Evolutionary conservation across 176 grass and related monocot genomes (phyloP).

Genomic region (Hsuehochloa calcarea): DNA sequence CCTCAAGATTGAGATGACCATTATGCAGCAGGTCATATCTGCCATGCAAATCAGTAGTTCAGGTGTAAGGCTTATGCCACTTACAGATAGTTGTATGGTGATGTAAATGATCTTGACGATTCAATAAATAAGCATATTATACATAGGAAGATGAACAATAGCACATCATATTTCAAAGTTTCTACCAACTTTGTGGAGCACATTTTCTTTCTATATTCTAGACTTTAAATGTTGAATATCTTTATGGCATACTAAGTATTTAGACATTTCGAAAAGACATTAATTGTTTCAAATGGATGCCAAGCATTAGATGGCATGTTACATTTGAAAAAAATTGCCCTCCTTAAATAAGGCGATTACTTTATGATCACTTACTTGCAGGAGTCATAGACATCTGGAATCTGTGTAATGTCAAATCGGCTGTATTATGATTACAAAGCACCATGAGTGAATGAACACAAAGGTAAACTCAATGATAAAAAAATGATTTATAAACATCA

Average conservation of each 20-base stretch:
- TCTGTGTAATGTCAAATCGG: conserved; percentile 96
- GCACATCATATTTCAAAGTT: background rate
- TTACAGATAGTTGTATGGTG: conserved; percentile 4
- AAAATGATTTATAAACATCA: conserved; percentile 14
- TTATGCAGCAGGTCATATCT: conserved; percentile 99
- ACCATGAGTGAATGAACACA: conserved; percentile 23
- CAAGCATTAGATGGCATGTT: conserved; percentile 1
- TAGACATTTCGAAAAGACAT: background rate
- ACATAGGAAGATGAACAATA: background rate
- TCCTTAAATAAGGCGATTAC: background rate
- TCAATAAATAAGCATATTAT: background rate
- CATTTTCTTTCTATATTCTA: conserved; percentile 1
- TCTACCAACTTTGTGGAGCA: conserved; percentile 2
- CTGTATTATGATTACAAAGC: conserved; percentile 54
- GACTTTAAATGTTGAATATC: conserved; percentile 18
- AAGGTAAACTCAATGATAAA: background rate
- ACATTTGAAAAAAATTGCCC: background rate
- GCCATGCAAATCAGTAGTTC: conserved; percentile 44
- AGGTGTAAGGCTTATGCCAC: background rate
- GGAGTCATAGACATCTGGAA: conserved; percentile 98
- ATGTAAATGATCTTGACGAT: background rate
- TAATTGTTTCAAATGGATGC: background rate
- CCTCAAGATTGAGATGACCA: conserved; percentile 92
- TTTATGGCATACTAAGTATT: conserved; percentile 19
- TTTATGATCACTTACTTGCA: conserved; percentile 84